These are phyloP conservation scores for Fusarium odoratissimum DNA, from an alignment of 2,329 filamentous ascomycete genomes.

Conservation along the genomic window DNA sequence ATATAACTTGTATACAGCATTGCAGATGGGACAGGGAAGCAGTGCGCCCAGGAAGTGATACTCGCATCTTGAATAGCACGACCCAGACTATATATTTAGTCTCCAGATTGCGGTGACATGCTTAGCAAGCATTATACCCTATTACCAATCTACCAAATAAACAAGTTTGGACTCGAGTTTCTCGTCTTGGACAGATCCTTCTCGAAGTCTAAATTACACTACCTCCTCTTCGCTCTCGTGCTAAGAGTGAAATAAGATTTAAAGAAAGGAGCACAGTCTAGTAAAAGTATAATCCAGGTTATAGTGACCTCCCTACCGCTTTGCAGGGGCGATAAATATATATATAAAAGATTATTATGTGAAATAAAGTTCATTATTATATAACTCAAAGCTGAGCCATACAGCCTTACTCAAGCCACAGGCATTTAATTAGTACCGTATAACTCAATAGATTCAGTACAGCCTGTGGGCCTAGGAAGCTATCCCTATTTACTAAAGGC, in stretches of 20 bases:
- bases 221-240: neutral
- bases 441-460: too few species aligned
- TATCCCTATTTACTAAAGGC: too few species aligned
- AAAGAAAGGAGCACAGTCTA: neutral
- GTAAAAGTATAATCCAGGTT: neutral
- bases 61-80: neutral
- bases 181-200: too few species aligned
- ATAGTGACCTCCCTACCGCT: neutral
- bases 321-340: too few species aligned
- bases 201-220: too few species aligned
- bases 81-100: neutral
- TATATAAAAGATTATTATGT: too few species aligned
- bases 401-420: too few species aligned
- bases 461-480: too few species aligned
- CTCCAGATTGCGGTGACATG: neutral
- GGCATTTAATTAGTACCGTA: fast-evolving
- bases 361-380: neutral
- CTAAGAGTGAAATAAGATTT: neutral
- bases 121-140: fast-evolving
- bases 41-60: fast-evolving
- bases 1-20: fast-evolving
- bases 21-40: fast-evolving
- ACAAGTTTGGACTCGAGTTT: fast-evolving
- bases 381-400: fast-evolving
- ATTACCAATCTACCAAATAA: fast-evolving